phyloP scores from a whole-genome alignment of 2,329 filamentous ascomycete species.

The Colletotrichum sublineola region DNA sequence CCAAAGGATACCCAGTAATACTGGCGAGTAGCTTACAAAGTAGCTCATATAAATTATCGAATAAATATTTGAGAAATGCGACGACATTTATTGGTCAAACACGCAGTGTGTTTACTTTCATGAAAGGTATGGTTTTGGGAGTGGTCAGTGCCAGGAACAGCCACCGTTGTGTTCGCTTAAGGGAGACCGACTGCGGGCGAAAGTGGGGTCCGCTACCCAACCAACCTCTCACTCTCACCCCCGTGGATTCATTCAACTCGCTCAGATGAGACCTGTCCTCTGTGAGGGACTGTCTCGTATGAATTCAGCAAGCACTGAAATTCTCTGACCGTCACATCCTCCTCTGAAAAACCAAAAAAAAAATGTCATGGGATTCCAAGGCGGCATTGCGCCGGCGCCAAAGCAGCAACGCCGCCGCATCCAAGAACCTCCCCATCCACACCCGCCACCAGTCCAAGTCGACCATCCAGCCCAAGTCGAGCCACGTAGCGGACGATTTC shows the following conservation, averaged over 20 bases:
- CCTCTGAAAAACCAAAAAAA: too few species aligned
- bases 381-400: constrained; percentile 58
- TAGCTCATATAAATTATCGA: neutral
- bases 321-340: neutral
- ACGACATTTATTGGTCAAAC: neutral
- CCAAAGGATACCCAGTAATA: constrained; percentile 67
- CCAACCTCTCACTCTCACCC: constrained; percentile 22
- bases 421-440: constrained; percentile 57
- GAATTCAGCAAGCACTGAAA: too few species aligned
- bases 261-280: constrained; percentile 24
- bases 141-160: neutral
- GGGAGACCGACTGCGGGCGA: constrained; percentile 21
- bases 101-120: neutral
- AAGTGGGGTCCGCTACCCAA: constrained; percentile 27
- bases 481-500: constrained; percentile 78
- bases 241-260: constrained; percentile 9
- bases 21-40: neutral
- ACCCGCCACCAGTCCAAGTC: constrained; percentile 54
- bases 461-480: constrained; percentile 63
- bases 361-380: constrained; percentile 58
- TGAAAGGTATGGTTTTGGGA: neutral
- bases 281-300: neutral
- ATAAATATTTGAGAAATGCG: neutral
- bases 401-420: constrained; percentile 58
- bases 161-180: constrained; percentile 28